phyloP scores from a whole-genome alignment of 2,329 filamentous ascomycete species.

The Xylaria sp. region DNA sequence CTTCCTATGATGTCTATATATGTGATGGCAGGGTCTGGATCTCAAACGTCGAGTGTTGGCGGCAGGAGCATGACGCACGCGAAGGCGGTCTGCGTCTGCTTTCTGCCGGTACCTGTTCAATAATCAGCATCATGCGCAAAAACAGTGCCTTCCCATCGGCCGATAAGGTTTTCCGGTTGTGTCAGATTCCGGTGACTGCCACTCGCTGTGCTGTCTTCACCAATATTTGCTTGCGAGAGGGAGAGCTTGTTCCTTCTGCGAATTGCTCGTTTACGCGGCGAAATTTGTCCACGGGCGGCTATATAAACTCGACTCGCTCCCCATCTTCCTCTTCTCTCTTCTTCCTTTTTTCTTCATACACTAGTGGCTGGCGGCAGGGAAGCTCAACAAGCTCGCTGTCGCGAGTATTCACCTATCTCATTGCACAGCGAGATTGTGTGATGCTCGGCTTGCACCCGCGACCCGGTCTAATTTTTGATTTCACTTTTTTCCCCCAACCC shows the following conservation, averaged over 20 bases:
- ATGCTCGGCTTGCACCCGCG: not conserved
- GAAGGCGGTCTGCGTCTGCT: not conserved
- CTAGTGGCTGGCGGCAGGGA: not conserved
- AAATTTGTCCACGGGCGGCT: not conserved
- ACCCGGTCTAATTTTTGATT: not conserved
- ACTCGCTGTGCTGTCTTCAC: not conserved
- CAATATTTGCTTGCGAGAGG: not conserved
- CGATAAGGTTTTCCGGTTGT: not conserved
- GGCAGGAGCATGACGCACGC: constrained; percentile 8
- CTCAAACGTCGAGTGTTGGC: not conserved
- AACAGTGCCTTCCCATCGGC: not conserved
- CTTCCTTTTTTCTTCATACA: not conserved
- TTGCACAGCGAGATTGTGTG: not conserved
- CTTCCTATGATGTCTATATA: not conserved
- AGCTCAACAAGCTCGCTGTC: not conserved
- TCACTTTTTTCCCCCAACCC: not conserved
- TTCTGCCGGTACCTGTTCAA: constrained; percentile 10
- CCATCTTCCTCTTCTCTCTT: not conserved
- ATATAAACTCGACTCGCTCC: not conserved
- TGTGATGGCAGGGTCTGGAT: not conserved
- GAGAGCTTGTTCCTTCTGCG: constrained; percentile 7
- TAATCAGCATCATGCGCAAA: not conserved
- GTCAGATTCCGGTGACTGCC: not conserved
- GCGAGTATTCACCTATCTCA: not conserved
- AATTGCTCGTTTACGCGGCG: not conserved